Conservation (phyloP, 257 asterid species). For the Cynanchum wilfordii region DNA sequence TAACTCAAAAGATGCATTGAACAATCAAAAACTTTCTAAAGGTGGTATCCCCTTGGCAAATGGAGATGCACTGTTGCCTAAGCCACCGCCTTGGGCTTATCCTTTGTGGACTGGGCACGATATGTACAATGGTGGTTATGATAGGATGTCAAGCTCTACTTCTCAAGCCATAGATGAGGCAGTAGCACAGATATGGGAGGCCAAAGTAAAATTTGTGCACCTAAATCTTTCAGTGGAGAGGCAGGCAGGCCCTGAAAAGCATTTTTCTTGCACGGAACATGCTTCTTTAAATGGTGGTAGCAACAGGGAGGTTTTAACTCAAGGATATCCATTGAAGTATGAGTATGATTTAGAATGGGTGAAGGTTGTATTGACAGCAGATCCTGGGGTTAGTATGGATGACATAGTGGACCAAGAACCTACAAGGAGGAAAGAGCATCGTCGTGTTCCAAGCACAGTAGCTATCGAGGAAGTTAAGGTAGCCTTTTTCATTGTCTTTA, state of each 20-base stretch:
- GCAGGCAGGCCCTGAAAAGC: conserved; percentile 19
- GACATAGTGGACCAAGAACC: conserved; percentile 91
- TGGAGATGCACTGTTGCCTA: conserved; percentile 90
- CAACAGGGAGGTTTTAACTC: conserved; percentile 36
- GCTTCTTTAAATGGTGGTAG: conserved; percentile 30
- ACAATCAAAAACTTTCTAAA: conserved; percentile 79
- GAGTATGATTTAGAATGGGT: conserved; percentile 44
- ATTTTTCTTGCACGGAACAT: conserved; percentile 18
- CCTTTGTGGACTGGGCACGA: conserved; percentile 84
- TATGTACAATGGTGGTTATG: conserved; percentile 67
- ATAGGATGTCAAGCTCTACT: conserved; percentile 83
- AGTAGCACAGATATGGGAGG: conserved; percentile 89
- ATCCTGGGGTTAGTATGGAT: conserved; percentile 95
- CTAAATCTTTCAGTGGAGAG: conserved; percentile 65
- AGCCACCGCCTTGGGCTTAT: conserved; percentile 99
- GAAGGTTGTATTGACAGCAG: conserved; percentile 52
- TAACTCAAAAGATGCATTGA: conserved; percentile 60
- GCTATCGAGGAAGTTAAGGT: conserved; percentile 99
- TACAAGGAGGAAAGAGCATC: conserved; percentile 87
- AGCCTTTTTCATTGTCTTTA: conserved; percentile 9
- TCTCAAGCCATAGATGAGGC: conserved; percentile 99
- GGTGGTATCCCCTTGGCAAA: conserved; percentile 98
- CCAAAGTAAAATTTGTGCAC: conserved; percentile 51
- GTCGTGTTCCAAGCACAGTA: conserved; percentile 98
- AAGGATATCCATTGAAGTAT: conserved; percentile 39